Base-by-base conservation (phyloP, 2,329 filamentous ascomycete genomes). In the Xylaria sp. region DNA sequence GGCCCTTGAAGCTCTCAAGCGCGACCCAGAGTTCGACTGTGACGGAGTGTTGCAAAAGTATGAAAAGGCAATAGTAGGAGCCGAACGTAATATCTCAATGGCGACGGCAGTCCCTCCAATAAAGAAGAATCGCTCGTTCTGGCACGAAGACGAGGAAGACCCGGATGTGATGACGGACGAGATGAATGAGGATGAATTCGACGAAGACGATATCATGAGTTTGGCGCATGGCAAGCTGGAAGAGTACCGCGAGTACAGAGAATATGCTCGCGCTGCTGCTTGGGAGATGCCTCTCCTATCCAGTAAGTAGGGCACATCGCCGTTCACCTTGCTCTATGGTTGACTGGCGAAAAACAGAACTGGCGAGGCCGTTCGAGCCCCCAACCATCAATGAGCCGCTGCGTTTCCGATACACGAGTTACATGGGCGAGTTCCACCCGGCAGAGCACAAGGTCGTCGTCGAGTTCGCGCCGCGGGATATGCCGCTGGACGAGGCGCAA, bases 211-310 rank as follows among this genome's bases (percentile, higher is more conserved):
- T 70, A 89, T 99, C 55, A 89, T 89, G 54, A 85, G 85, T 47
- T 81, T 91, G 71, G 94, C 86, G 1, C 92, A 99, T 73, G 86
- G 82, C 48, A 92, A 97, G 76, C 76, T 99, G 63, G 91, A 97
- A 66, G 83, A 94, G 72, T 87, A 95, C 66, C 83, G 93, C 59
- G 92, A 97, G 73, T 81, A 93, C 70, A 84, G 94, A 77, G 86
- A 96, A 67, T 97, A 96, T 72, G 87, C 90, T 44, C 84, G 94
- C 48, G 79, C 96, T 63, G 86, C 90, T 43, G 91, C 92, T 20
- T 99, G 94, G 92, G 94, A 99, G 74, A 90, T 99, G 88, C 94
- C 94, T 8, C 76, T 96, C 59, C 78, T 99, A 56, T 85, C 87
- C 54, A 90, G 92, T 96, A 83, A 72, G 90, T 80, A 20, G n/a